Conservation (phyloP, 1,284 basidiomycete species). For the Heterobasidion annosum region DNA sequence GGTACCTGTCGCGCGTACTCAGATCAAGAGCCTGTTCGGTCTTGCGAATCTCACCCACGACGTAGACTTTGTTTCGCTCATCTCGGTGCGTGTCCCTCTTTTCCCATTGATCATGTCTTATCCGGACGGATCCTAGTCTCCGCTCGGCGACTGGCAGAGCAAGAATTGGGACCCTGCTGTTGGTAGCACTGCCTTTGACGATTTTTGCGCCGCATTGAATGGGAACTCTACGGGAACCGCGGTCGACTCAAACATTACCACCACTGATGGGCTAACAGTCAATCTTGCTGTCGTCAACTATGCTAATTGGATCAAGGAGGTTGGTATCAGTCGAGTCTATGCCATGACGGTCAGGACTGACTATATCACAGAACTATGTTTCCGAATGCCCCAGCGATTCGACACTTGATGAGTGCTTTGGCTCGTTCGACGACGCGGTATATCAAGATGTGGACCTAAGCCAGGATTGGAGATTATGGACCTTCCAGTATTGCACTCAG, state of each 20-base stretch:
- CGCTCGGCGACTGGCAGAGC: constrained; percentile 49
- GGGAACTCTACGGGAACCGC: constrained; percentile 13
- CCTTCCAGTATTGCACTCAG: constrained; percentile 88
- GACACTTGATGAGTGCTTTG: constrained; percentile 78
- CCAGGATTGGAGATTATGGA: constrained; percentile 81
- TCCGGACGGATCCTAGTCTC: constrained; percentile 18
- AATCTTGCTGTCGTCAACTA: constrained; percentile 66
- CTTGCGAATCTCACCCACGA: constrained; percentile 58
- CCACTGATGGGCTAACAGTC: constrained; percentile 35
- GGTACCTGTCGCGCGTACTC: constrained; percentile 29
- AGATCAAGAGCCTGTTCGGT: constrained; percentile 69
- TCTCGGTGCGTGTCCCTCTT: constrained; percentile 35
- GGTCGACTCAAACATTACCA: constrained; percentile 20
- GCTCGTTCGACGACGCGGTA: constrained; percentile 62
- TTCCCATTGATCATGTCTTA: background rate
- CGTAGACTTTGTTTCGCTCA: constrained; percentile 70
- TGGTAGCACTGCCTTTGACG: constrained; percentile 52
- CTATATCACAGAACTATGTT: constrained; percentile 43
- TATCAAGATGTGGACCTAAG: constrained; percentile 56
- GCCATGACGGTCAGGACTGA: background rate
- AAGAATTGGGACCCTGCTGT: constrained; percentile 74
- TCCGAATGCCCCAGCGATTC: constrained; percentile 42
- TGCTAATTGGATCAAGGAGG: constrained; percentile 67
- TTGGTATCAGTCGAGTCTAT: constrained; percentile 18
- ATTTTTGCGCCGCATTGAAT: constrained; percentile 59